These are phyloP conservation scores for Metroxylon sagu DNA, from an alignment of 176 grass and related monocot genomes.

Conservation along the genomic window DNA sequence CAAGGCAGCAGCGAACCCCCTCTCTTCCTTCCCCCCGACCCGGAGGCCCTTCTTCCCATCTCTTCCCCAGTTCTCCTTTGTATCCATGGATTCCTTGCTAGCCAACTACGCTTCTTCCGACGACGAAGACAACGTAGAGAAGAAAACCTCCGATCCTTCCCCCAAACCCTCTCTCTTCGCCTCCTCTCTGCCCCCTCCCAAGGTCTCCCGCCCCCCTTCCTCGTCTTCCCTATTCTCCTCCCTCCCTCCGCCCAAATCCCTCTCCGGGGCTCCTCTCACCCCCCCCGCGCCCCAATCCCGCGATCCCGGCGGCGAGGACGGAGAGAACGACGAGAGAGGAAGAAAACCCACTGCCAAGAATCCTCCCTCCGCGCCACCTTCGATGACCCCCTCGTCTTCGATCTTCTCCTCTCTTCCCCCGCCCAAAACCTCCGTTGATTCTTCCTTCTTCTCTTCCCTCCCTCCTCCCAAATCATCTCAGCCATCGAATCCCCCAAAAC, in stretches of 20 bases:
- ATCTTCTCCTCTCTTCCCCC: conserved; percentile 9
- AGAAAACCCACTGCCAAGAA: too few relatives aligned
- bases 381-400: background rate
- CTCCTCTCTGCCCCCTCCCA: too few relatives aligned
- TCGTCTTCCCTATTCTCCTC: conserved; percentile 2
- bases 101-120: conserved; percentile 81
- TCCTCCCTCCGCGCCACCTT: background rate
- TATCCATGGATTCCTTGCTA: conserved; percentile 81
- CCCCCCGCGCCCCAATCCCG: background rate
- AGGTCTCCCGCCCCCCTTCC: background rate
- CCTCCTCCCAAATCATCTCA: conserved; percentile 8
- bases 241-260: too few relatives aligned
- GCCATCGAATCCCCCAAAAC: background rate
- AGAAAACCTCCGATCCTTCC: background rate
- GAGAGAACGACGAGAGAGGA: conserved; percentile 6
- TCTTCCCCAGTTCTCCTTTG: background rate
- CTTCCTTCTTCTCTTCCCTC: conserved; percentile 20
- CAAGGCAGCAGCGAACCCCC: too few relatives aligned
- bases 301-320: background rate
- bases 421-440: background rate
- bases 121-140: conserved; percentile 40
- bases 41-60: background rate
- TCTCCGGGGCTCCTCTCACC: too few relatives aligned
- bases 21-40: too few relatives aligned
- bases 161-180: too few relatives aligned